These are phyloP conservation scores for Sanguinoderma infundibulare DNA, from an alignment of 1,284 basidiomycete genomes.

Conservation along the genomic window DNA sequence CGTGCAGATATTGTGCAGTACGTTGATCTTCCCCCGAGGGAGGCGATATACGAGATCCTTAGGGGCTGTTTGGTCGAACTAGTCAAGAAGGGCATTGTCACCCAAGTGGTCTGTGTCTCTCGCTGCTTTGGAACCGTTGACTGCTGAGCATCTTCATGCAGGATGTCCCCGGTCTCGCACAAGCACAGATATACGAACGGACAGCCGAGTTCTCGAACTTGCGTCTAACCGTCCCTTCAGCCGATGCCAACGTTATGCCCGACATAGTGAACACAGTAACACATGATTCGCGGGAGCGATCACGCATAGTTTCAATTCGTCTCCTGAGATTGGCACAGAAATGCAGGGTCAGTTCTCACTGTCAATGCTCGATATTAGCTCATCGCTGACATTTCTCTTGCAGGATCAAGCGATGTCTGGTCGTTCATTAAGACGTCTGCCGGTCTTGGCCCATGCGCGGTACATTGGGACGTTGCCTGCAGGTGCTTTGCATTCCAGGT, in stretches of 20 bases:
- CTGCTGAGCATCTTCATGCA: constrained; percentile 32
- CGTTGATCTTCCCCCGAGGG: constrained; percentile 86
- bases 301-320: constrained; percentile 56
- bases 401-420: constrained; percentile 85
- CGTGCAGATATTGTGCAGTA: constrained; percentile 97
- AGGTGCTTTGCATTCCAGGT: constrained; percentile 8
- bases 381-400: neutral
- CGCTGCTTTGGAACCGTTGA: too few species aligned
- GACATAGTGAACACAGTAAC: neutral
- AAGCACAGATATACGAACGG: constrained; percentile 63
- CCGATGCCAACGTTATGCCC: neutral
- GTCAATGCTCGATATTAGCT: neutral
- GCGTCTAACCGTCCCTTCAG: constrained; percentile 8
- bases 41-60: constrained; percentile 96
- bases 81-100: constrained; percentile 73
- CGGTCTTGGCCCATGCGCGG: constrained; percentile 88
- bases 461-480: constrained; percentile 64
- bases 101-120: constrained; percentile 49
- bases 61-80: constrained; percentile 84
- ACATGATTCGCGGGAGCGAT: constrained; percentile 47
- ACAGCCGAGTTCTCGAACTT: constrained; percentile 31
- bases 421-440: constrained; percentile 86
- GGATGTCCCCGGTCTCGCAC: constrained; percentile 65
- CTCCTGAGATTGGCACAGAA: constrained; percentile 71
- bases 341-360: constrained; percentile 67